These are phyloP conservation scores for Claviceps africana DNA, from an alignment of 2,329 filamentous ascomycete species.

Conservation along the genomic window DNA sequence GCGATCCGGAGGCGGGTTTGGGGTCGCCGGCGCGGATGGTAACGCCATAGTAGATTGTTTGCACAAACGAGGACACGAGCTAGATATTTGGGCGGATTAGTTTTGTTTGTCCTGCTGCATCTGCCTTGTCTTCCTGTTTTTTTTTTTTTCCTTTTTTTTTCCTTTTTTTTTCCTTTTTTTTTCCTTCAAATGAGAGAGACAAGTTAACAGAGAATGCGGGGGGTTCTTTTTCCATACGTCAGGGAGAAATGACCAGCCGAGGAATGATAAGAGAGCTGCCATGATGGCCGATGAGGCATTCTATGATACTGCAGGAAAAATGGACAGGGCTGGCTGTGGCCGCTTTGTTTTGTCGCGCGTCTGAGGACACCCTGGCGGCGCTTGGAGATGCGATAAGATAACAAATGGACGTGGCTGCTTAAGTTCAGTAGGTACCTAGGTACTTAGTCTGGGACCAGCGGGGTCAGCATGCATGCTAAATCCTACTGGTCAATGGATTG, in stretches of 20 bases:
- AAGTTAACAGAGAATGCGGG: slow-evolving; percentile 10
- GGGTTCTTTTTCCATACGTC: slow-evolving; percentile 23
- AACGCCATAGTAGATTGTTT: slow-evolving; percentile 73
- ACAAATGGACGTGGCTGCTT: background rate
- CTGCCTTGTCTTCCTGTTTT: background rate
- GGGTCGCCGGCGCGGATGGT: slow-evolving; percentile 82
- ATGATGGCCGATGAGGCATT: slow-evolving; percentile 21
- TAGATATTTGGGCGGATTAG: slow-evolving; percentile 43
- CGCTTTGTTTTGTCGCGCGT: background rate
- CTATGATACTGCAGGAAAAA: background rate
- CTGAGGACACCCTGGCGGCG: background rate
- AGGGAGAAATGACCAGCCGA: slow-evolving; percentile 45
- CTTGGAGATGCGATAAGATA: background rate
- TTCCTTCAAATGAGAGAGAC: slow-evolving; percentile 36
- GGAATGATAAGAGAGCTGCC: slow-evolving; percentile 37
- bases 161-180: too few species aligned
- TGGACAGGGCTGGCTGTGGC: background rate
- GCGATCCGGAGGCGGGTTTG: slow-evolving; percentile 55
- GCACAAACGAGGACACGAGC: slow-evolving; percentile 65
- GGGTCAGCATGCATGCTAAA: too few species aligned
- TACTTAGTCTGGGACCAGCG: too few species aligned
- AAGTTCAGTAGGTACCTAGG: too few species aligned
- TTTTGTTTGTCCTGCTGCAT: background rate
- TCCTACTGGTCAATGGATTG: too few species aligned
- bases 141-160: background rate